Percentiles rank a stretch among this genome's conserved stretches.
phyloP scores from a whole-genome alignment of 345 rosid species.

The Eucalyptus polybractea region DNA sequence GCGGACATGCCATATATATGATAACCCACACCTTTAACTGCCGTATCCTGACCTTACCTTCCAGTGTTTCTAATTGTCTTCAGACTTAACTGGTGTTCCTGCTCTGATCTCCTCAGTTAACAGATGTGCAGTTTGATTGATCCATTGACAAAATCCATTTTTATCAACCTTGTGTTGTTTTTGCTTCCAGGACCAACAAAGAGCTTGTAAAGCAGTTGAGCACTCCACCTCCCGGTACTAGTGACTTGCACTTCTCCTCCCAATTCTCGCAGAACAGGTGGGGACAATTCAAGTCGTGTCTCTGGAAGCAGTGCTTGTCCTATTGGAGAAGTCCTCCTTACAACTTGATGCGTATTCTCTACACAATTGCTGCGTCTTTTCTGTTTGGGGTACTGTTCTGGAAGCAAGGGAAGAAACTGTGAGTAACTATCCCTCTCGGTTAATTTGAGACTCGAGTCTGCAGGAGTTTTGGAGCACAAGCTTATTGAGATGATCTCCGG shows the following conservation, averaged over 20 bases:
- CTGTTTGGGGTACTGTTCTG: conserved; percentile 53
- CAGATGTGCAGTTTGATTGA: background rate
- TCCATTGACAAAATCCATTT: background rate
- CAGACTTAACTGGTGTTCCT: background rate
- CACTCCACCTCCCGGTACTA: conserved; percentile 27
- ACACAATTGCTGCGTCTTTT: conserved; percentile 17
- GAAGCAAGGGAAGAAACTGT: conserved; percentile 67
- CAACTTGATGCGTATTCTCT: conserved; percentile 40
- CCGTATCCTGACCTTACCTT: background rate
- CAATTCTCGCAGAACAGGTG: conserved; percentile 40
- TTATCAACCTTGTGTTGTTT: background rate
- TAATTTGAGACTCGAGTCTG: background rate
- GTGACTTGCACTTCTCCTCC: conserved; percentile 39
- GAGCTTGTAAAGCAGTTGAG: conserved; percentile 32
- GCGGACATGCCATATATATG: background rate
- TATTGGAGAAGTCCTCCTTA: conserved; percentile 86
- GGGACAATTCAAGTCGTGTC: conserved; percentile 63
- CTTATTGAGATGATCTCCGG: background rate
- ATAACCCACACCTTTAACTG: background rate
- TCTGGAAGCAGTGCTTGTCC: conserved; percentile 68
- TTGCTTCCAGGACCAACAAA: conserved; percentile 30
- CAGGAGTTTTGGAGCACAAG: background rate
- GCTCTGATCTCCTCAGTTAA: background rate
- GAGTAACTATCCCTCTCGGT: background rate
- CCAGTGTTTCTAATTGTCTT: background rate